phyloP scores from a whole-genome alignment of 805 yeast species.

The Ogataea trehaloabstinens region DNA sequence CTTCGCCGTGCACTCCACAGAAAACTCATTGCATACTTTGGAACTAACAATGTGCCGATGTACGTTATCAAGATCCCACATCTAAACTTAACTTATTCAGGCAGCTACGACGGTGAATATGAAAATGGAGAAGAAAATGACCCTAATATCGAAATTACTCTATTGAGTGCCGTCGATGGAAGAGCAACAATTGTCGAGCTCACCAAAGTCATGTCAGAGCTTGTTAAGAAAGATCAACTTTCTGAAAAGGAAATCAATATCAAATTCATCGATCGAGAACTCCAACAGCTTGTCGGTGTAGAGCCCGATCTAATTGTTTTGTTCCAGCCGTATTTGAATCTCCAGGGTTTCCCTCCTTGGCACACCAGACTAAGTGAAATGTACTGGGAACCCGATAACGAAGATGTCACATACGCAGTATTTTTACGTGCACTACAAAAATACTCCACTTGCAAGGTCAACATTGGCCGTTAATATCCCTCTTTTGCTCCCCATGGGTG shows the following conservation, averaged over 20 bases:
- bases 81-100: slow-evolving; percentile 47
- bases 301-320: slow-evolving; percentile 89
- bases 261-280: slow-evolving; percentile 70
- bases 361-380: slow-evolving; percentile 88
- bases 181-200: slow-evolving; percentile 86
- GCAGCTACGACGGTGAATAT: slow-evolving; percentile 34
- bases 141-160: slow-evolving; percentile 55
- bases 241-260: slow-evolving; percentile 66
- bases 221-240: slow-evolving; percentile 61
- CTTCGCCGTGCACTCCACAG: slow-evolving; percentile 54
- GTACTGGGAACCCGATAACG: slow-evolving; percentile 87
- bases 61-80: slow-evolving; percentile 69
- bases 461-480: slow-evolving; percentile 68
- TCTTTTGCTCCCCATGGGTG: neutral
- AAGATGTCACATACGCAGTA: slow-evolving; percentile 75
- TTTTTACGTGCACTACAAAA: slow-evolving; percentile 74
- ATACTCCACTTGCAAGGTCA: slow-evolving; percentile 78
- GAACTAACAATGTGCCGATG: slow-evolving; percentile 62
- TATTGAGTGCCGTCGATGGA: slow-evolving; percentile 80
- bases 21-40: slow-evolving; percentile 70
- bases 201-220: slow-evolving; percentile 79
- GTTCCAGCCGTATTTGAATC: slow-evolving; percentile 83
- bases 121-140: slow-evolving; percentile 18
- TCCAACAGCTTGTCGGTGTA: slow-evolving; percentile 72
- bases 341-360: slow-evolving; percentile 98